Evolutionary conservation across 495 filamentous ascomycete genomes (phyloP).

Genomic region (Amniculicola lignicola): DNA sequence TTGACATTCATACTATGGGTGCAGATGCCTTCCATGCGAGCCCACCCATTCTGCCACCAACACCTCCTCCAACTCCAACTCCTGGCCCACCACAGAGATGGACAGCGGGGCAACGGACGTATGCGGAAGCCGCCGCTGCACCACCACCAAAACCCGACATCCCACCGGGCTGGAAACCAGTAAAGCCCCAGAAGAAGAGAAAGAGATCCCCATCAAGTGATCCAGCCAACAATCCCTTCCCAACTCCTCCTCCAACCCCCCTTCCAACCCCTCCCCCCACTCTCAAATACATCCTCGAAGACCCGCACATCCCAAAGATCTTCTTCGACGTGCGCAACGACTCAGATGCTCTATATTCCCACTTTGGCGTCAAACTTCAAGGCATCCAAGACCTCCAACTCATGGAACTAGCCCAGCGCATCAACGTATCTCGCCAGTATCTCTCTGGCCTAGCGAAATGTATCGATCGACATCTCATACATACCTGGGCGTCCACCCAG

Average conservation of each 20-base stretch:
- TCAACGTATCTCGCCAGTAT: not conserved
- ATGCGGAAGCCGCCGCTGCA: too few species aligned
- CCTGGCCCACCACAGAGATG: too few species aligned
- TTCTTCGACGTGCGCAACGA: constrained; percentile 57
- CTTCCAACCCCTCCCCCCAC: too few species aligned
- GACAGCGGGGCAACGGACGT: too few species aligned
- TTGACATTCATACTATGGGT: not conserved
- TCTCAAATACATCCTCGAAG: constrained; percentile 34
- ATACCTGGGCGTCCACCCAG: not conserved
- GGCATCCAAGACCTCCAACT: constrained; percentile 55
- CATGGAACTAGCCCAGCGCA: constrained; percentile 43
- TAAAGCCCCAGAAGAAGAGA: too few species aligned
- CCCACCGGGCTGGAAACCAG: too few species aligned
- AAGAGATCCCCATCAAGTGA: too few species aligned
- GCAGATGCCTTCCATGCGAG: not conserved
- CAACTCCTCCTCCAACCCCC: too few species aligned
- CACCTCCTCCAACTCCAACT: too few species aligned
- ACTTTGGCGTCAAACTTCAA: constrained; percentile 36
- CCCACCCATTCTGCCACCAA: not conserved
- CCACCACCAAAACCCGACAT: too few species aligned
- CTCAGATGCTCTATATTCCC: constrained; percentile 51
- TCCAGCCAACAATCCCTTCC: too few species aligned
- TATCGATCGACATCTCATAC: not conserved
- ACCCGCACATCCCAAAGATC: constrained; percentile 43
- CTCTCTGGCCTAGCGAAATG: not conserved